Conservation (phyloP, 352 stramenopile species). For the Albugo laibachii region DNA sequence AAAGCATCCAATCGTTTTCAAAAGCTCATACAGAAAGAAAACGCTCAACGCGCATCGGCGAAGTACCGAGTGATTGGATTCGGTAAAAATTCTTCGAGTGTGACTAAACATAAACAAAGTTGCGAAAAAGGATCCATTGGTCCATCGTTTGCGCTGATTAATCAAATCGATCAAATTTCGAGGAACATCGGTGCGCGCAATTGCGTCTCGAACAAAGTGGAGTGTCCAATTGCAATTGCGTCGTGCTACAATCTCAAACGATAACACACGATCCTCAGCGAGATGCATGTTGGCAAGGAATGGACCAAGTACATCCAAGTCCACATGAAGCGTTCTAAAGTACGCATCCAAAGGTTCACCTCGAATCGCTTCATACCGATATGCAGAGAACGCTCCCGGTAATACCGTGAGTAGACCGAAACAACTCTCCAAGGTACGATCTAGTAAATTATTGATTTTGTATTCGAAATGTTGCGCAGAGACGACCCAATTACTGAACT, state of each 20-base stretch:
- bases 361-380: slow-evolving; percentile 66
- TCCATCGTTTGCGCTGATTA: slow-evolving; percentile 65
- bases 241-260: slow-evolving; percentile 63
- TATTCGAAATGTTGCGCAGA: slow-evolving; percentile 80
- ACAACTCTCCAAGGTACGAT: slow-evolving; percentile 72
- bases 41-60: slow-evolving; percentile 48
- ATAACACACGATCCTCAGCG: slow-evolving; percentile 70
- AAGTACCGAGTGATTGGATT: slow-evolving; percentile 49
- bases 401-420: slow-evolving; percentile 79
- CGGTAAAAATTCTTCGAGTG: slow-evolving; percentile 63
- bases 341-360: slow-evolving; percentile 60
- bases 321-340: slow-evolving; percentile 71
- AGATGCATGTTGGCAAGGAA: slow-evolving; percentile 82
- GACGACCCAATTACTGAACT: slow-evolving; percentile 76
- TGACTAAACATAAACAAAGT: slow-evolving; percentile 79
- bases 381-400: slow-evolving; percentile 67
- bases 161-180: slow-evolving; percentile 68
- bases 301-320: slow-evolving; percentile 52
- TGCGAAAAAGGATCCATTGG: slow-evolving; percentile 75
- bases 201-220: slow-evolving; percentile 71
- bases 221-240: slow-evolving; percentile 76
- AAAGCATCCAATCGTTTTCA: slow-evolving; percentile 44
- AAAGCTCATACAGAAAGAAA: slow-evolving; percentile 64
- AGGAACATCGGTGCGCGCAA: slow-evolving; percentile 68
- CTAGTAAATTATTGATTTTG: slow-evolving; percentile 78